Conservation (phyloP, 805 yeast species). For the Ogataea saltuana region DNA sequence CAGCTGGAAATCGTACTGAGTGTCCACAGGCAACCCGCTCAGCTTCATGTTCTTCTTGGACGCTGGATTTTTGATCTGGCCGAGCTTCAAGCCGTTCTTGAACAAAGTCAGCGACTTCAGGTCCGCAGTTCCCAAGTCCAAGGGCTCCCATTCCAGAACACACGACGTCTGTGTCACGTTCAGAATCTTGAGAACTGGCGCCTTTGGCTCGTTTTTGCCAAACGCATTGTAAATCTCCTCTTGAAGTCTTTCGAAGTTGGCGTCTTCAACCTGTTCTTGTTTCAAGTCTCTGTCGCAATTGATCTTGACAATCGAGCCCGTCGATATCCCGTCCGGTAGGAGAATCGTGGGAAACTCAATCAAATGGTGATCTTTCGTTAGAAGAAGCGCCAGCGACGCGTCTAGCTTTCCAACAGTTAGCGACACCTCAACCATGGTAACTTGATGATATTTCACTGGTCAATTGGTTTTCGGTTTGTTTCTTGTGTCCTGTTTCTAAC, state of each 20-base stretch:
- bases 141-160: slow-evolving; percentile 90
- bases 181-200: slow-evolving; percentile 66
- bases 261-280: slow-evolving; percentile 61
- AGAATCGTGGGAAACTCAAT: slow-evolving; percentile 96
- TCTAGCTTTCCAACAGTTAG: slow-evolving; percentile 94
- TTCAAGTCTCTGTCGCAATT: slow-evolving; percentile 75
- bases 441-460: not conserved
- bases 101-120: slow-evolving; percentile 74
- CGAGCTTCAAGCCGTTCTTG: slow-evolving; percentile 72
- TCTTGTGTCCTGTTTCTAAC: not conserved
- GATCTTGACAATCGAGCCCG: slow-evolving; percentile 90
- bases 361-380: slow-evolving; percentile 86
- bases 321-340: slow-evolving; percentile 84
- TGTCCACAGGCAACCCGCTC: slow-evolving; percentile 88
- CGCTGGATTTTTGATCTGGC: slow-evolving; percentile 81
- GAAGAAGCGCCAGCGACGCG: slow-evolving; percentile 86
- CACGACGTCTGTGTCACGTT: slow-evolving; percentile 94
- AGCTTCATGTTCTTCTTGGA: slow-evolving; percentile 79
- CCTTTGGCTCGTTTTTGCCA: slow-evolving; percentile 69
- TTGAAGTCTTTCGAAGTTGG: slow-evolving; percentile 65
- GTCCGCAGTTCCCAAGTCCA: slow-evolving; percentile 79
- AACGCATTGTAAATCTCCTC: slow-evolving; percentile 69
- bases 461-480: not conserved
- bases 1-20: slow-evolving; percentile 75
- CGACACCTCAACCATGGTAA: slow-evolving; percentile 78